A percentile compares a stretch with the other conserved stretches of the same genome.
Conservation (phyloP, 805 yeast species). For the Jamesozyma lodderae region DNA sequence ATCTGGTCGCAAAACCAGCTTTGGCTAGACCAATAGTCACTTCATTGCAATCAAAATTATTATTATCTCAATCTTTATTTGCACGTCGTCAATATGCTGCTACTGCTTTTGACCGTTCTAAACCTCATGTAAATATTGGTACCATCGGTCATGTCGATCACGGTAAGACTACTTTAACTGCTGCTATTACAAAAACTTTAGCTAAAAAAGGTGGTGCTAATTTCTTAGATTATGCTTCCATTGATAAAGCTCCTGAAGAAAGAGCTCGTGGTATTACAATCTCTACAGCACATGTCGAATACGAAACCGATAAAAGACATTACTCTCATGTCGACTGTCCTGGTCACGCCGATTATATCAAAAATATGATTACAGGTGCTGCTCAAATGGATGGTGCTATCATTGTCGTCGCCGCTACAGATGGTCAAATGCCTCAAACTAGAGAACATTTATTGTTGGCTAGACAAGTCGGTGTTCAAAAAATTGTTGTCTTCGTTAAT, state of each 20-base stretch:
- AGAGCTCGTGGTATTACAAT: conserved; percentile 99
- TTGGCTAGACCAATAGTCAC: not conserved
- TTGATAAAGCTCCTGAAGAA: conserved; percentile 98
- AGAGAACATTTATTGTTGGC: conserved; percentile 97
- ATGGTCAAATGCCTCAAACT: conserved; percentile 99
- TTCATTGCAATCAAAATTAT: not conserved
- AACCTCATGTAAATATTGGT: conserved; percentile 95
- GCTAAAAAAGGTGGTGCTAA: conserved; percentile 82
- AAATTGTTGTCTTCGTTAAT: conserved; percentile 95
- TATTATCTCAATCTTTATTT: not conserved
- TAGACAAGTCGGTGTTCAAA: conserved; percentile 98
- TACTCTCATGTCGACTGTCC: conserved; percentile 98
- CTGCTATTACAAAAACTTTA: conserved; percentile 94
- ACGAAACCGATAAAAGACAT: conserved; percentile 90
- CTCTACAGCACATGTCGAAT: conserved; percentile 96
- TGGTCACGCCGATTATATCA: conserved; percentile 97
- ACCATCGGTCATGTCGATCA: conserved; percentile 99
- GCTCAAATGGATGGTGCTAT: conserved; percentile 99
- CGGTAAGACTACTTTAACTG: conserved; percentile 97
- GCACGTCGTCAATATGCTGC: conserved; percentile 33
- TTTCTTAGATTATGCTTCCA: conserved; percentile 86
- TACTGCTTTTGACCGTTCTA: conserved; percentile 81
- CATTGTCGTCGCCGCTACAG: conserved; percentile 97
- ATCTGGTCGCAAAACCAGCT: not conserved
- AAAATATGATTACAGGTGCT: conserved; percentile 99